Percentiles rank a stretch among this genome's conserved stretches.
Evolutionary conservation across 495 filamentous ascomycete species (phyloP).

Genomic region (Lasiosphaeria miniovina): DNA sequence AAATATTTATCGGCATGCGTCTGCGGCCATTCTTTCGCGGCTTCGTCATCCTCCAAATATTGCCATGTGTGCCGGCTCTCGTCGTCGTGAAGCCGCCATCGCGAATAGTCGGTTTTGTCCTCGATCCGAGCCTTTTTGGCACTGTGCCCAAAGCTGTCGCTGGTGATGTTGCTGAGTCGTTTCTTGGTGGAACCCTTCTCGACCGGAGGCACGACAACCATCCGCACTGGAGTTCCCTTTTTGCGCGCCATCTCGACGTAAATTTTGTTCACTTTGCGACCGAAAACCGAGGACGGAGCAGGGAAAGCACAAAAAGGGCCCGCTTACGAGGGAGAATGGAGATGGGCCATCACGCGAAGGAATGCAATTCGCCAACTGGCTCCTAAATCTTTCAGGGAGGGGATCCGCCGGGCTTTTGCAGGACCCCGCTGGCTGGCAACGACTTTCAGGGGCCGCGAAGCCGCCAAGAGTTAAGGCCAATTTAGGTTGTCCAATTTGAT

Average conservation of each 20-base stretch:
- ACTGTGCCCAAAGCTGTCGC: slow-evolving; percentile 17
- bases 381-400: too few relatives aligned
- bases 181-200: slow-evolving; percentile 32
- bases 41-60: slow-evolving; percentile 78
- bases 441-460: too few relatives aligned
- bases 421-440: too few relatives aligned
- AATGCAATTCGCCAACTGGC: too few relatives aligned
- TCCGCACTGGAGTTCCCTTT: slow-evolving; percentile 12
- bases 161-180: slow-evolving; percentile 30
- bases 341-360: too few relatives aligned
- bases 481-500: too few relatives aligned
- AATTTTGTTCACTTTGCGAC: too few relatives aligned
- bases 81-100: slow-evolving; percentile 85
- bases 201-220: slow-evolving; percentile 7
- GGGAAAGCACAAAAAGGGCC: too few relatives aligned
- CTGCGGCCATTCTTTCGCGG: slow-evolving; percentile 77
- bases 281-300: too few relatives aligned
- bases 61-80: slow-evolving; percentile 88
- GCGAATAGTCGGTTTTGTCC: slow-evolving; percentile 65
- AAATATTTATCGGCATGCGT: slow-evolving; percentile 78
- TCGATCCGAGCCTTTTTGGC: slow-evolving; percentile 39
- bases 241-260: slow-evolving; percentile 19
- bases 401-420: too few relatives aligned
- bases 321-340: too few relatives aligned
- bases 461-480: too few relatives aligned